A percentile compares a stretch with the other conserved stretches of the same genome.
phyloP scores from a whole-genome alignment of 371 early-diverging fungal species.

The Haplosporangium sp. region DNA sequence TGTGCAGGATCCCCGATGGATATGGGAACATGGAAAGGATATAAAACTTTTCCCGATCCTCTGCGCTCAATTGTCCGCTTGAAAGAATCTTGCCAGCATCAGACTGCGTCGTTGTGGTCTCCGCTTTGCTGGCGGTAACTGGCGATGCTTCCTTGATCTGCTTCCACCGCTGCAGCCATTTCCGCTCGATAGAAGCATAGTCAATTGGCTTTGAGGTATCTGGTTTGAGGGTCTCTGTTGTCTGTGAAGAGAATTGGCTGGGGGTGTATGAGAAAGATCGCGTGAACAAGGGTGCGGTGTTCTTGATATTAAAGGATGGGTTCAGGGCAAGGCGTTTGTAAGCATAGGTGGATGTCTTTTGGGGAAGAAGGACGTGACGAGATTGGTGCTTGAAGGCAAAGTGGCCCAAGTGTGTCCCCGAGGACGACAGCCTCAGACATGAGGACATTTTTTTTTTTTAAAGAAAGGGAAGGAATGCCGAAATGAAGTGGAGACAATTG shows the following conservation, averaged over 20 bases:
- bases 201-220: constrained; percentile 35
- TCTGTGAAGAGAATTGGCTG: constrained; percentile 1
- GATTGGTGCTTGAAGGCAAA: constrained; percentile 1
- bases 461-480: neutral
- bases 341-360: neutral
- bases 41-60: constrained; percentile 73
- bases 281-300: constrained; percentile 8
- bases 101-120: constrained; percentile 24
- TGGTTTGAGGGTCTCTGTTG: constrained; percentile 1
- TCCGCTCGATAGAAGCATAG: constrained; percentile 47
- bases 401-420: constrained; percentile 13
- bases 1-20: constrained; percentile 92
- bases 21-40: constrained; percentile 96
- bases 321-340: neutral
- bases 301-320: neutral
- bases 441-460: constrained; percentile 23
- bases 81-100: constrained; percentile 8
- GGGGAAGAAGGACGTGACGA: neutral
- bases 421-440: constrained; percentile 29
- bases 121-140: constrained; percentile 9
- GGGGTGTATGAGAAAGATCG: constrained; percentile 24
- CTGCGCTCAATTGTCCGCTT: neutral
- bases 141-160: constrained; percentile 11
- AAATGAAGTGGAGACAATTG: neutral
- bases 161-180: constrained; percentile 53